phyloP scores from a whole-genome alignment of 257 asterid species.

The Prunella vulgaris region DNA sequence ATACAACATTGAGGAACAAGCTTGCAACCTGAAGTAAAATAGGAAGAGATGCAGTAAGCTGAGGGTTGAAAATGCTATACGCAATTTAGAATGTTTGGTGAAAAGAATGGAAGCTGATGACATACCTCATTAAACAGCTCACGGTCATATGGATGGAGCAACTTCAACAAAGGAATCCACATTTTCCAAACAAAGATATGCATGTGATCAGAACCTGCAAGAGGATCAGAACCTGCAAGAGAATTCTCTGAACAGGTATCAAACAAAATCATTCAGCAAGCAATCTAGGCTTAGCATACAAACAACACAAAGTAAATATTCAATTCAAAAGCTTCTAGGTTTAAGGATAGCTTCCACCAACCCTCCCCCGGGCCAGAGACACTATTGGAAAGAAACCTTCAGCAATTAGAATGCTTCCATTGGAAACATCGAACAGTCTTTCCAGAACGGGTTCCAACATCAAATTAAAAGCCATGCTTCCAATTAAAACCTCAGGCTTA shows the following conservation, averaged over 20 bases:
- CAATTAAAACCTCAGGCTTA: not conserved
- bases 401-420: too few species aligned
- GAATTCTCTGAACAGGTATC: conserved; percentile 18
- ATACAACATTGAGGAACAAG: conserved; percentile 55
- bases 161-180: conserved; percentile 58
- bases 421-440: not conserved
- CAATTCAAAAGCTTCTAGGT: conserved; percentile 1
- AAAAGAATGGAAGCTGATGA: conserved; percentile 10
- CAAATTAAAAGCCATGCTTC: conserved; percentile 1
- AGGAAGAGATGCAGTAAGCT: conserved; percentile 1
- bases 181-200: conserved; percentile 55
- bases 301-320: conserved; percentile 3
- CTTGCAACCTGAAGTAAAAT: conserved; percentile 51
- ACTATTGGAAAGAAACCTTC: not conserved
- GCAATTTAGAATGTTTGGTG: conserved; percentile 1
- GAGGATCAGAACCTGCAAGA: conserved; percentile 45
- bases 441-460: not conserved
- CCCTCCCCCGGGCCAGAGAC: not conserved
- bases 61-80: conserved; percentile 1
- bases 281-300: not conserved
- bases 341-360: not conserved
- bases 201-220: conserved; percentile 52
- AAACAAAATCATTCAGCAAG: conserved; percentile 21
- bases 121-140: conserved; percentile 70
- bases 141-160: conserved; percentile 41